Conservation (phyloP, 1,139 yeast species). For the Sugiyamaella pinicola region DNA sequence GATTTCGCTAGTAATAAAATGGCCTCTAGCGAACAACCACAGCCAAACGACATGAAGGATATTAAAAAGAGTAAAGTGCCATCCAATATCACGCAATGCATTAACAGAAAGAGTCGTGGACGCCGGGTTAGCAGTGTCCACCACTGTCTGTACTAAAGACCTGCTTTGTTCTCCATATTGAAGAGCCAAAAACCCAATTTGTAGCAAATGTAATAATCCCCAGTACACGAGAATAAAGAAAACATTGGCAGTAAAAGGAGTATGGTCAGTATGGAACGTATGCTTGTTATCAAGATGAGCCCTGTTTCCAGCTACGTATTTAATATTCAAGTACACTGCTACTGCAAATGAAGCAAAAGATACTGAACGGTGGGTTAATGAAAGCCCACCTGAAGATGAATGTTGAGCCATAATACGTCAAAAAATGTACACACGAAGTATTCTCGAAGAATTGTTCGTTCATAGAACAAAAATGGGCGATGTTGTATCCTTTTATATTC, state of each 20-base stretch:
- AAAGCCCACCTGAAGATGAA: slow-evolving; percentile 9
- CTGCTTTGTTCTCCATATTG: slow-evolving; percentile 50
- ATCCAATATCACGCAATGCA: slow-evolving; percentile 50
- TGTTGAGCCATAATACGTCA: slow-evolving; percentile 8
- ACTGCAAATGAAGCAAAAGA: slow-evolving; percentile 55
- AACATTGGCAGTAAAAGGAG: slow-evolving; percentile 70
- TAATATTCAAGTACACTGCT: slow-evolving; percentile 56
- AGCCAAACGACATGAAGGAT: slow-evolving; percentile 63
- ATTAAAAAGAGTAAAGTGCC: slow-evolving; percentile 67
- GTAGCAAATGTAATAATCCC: slow-evolving; percentile 56
- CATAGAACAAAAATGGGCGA: background rate
- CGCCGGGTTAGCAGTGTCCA: slow-evolving; percentile 1
- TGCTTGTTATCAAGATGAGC: slow-evolving; percentile 47
- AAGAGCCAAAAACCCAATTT: slow-evolving; percentile 55
- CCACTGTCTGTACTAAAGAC: slow-evolving; percentile 1
- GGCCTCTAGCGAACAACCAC: slow-evolving; percentile 56
- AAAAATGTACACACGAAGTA: too few relatives aligned
- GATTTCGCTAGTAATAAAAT: slow-evolving; percentile 58
- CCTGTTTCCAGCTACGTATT: slow-evolving; percentile 55
- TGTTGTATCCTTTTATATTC: background rate
- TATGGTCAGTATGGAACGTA: slow-evolving; percentile 51
- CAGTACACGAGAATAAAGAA: slow-evolving; percentile 59
- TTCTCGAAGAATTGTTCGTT: background rate
- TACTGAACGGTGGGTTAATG: slow-evolving; percentile 43
- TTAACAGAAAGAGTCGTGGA: slow-evolving; percentile 26